Percentiles rank a stretch among this genome's conserved stretches.
These are phyloP conservation scores for Paramecium pentaurelia DNA, from an alignment of 73 alveolate genomes.

Conservation along the genomic window DNA sequence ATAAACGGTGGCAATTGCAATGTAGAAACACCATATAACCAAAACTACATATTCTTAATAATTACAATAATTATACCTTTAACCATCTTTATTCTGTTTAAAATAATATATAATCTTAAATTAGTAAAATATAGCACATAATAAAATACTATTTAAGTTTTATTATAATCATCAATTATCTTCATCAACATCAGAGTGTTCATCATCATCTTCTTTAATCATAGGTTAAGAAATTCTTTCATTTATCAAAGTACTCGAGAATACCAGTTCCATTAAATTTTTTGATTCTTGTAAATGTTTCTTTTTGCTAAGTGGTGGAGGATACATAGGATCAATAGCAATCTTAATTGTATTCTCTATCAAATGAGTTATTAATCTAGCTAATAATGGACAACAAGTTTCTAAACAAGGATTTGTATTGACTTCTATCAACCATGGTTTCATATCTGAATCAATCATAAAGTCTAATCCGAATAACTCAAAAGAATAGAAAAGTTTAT, in stretches of 20 bases:
- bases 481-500: slow-evolving; percentile 1
- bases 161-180: neutral
- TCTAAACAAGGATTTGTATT: slow-evolving; percentile 96
- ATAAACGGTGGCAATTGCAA: neutral
- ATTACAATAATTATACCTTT: neutral
- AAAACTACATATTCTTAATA: neutral
- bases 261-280: neutral
- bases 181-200: neutral
- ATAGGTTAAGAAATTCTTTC: neutral
- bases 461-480: slow-evolving; percentile 88
- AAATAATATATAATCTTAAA: neutral
- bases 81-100: neutral
- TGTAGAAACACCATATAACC: neutral
- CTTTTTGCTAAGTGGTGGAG: slow-evolving; percentile 61
- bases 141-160: neutral
- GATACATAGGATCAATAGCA: slow-evolving; percentile 85
- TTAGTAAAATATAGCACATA: neutral
- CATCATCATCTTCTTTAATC: slow-evolving; percentile 20
- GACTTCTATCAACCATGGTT: slow-evolving; percentile 88
- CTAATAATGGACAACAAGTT: slow-evolving; percentile 88
- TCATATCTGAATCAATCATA: slow-evolving; percentile 89
- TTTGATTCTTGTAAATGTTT: neutral
- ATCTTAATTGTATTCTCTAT: slow-evolving; percentile 89
- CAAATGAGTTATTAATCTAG: slow-evolving; percentile 84
- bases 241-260: neutral